These are phyloP conservation scores for Globisporangium uncinulatum DNA, from an alignment of 352 stramenopile genomes.

Conservation along the genomic window DNA sequence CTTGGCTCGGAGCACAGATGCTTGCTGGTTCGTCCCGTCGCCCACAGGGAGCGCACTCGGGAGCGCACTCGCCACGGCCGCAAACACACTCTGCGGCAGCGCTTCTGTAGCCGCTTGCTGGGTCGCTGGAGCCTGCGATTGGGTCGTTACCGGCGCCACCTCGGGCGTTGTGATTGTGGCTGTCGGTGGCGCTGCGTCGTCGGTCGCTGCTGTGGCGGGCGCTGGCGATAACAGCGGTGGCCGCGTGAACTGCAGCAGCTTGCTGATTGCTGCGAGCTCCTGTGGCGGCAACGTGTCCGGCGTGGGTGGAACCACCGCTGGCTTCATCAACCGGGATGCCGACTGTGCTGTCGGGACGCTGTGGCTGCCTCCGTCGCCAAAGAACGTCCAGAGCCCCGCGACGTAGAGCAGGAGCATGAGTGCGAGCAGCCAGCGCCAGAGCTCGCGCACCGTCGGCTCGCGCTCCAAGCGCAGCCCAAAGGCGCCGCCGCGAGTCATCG, in stretches of 20 bases:
- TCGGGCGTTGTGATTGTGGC: neutral
- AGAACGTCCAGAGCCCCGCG: slow-evolving; percentile 6
- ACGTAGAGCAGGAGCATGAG: slow-evolving; percentile 9
- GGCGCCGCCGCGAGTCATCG: slow-evolving; percentile 1
- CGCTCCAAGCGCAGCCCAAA: slow-evolving; percentile 2
- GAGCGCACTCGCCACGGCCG: neutral
- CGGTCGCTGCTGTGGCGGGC: neutral
- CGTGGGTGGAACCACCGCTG: neutral
- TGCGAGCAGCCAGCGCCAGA: slow-evolving; percentile 8
- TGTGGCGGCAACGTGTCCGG: neutral
- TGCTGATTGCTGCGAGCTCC: slow-evolving; percentile 12
- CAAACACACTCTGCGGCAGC: slow-evolving; percentile 1
- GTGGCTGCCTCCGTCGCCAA: neutral
- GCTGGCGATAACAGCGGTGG: too few relatives aligned
- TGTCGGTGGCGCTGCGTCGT: neutral
- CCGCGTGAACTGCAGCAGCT: slow-evolving; percentile 5
- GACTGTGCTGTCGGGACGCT: neutral
- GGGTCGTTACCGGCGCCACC: neutral
- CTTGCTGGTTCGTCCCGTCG: neutral
- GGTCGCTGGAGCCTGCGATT: neutral
- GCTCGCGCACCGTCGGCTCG: slow-evolving; percentile 6
- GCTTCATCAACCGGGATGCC: too few relatives aligned
- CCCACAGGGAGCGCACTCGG: neutral
- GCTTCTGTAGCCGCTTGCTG: slow-evolving; percentile 1
- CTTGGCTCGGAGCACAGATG: neutral